Evolutionary conservation across 2,329 filamentous ascomycete species (phyloP), one percentile per base, ranked within the genome.

Genomic region (Trichoderma citrinoviride): DNA sequence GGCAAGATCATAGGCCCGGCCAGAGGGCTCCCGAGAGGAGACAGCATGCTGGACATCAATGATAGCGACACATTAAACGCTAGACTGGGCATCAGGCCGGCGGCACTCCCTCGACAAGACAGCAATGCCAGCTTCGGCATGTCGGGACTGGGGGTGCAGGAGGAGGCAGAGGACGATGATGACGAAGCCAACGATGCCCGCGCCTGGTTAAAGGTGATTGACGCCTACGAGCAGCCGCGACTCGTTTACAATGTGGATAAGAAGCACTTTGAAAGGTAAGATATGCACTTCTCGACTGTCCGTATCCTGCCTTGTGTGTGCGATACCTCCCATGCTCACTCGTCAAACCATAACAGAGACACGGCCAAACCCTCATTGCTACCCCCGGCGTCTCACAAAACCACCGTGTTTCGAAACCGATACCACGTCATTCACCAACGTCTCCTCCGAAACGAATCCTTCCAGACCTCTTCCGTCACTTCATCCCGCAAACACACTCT

Each of bases 391-490:
- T 86, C 88, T 6, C 90, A 93, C 73, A 97, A 96, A 76, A 97
- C 92, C 1, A 82, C 87, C 3, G 81, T 95, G 50, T 97, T 97
- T 78, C 87, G 93, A 69, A 93, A 97, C 75, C 86, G 93, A 68
- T 98, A 96, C 76, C 90, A 97, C 71, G 85, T 98, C 62, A 90
- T 98, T 57, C 91, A 97, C 75, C 94, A 98, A 76, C 89, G 95
- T 19, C 85, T 98, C 19, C 85, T 98, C 46, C 89, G 95, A 55
- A 97, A 97, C 74, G 93, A 97, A 76, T 89, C 91, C 21, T 99
- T 99, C 71, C 93, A 97, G 75, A 87, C 87, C 21, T 92, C 93
- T 1, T 83, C 90, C 21, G 87, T 96, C 63, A 86, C 89, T 7
- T 83, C 84, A 2, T 83, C 84, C 15, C 83, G 83, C 54, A 76